These are phyloP conservation scores for Cystobasidium slooffiae DNA, from an alignment of 1,284 basidiomycete species.

Conservation along the genomic window DNA sequence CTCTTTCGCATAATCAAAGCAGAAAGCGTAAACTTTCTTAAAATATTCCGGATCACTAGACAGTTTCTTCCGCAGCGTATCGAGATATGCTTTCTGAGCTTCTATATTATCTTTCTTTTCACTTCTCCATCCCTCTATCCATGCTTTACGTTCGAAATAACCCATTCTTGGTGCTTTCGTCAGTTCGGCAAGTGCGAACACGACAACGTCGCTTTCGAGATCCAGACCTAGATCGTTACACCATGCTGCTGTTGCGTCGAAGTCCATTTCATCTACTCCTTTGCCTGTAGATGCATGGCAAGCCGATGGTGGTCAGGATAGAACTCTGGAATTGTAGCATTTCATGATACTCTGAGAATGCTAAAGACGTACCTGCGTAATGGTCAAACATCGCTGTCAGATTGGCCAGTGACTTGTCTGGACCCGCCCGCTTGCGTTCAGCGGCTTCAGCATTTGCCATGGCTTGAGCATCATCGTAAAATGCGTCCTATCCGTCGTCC, in stretches of 20 bases:
- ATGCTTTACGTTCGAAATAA: conserved; percentile 74
- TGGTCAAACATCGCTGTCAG: conserved; percentile 44
- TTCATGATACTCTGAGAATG: not conserved
- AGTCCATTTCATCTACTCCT: conserved; percentile 40
- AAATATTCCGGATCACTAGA: conserved; percentile 75
- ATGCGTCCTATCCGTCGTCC: conserved; percentile 26
- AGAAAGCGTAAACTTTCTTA: conserved; percentile 82
- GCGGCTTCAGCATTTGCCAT: conserved; percentile 42
- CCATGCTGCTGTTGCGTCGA: conserved; percentile 74
- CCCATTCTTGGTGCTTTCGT: conserved; percentile 74
- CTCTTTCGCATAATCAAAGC: conserved; percentile 80
- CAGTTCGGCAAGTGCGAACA: conserved; percentile 76
- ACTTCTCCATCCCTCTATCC: conserved; percentile 78
- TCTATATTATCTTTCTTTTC: conserved; percentile 72
- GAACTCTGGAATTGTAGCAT: not conserved
- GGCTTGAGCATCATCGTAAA: conserved; percentile 37
- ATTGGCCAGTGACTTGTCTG: conserved; percentile 31
- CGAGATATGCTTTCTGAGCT: conserved; percentile 68
- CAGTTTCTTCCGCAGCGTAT: conserved; percentile 68
- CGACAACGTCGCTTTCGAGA: conserved; percentile 71
- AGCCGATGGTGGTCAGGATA: not conserved
- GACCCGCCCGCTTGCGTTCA: conserved; percentile 11
- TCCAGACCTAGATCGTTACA: conserved; percentile 71
- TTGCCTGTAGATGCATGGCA: conserved; percentile 24
- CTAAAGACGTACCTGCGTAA: conserved; percentile 32